Evolutionary conservation across 2,329 filamentous ascomycete species (phyloP).

Genomic region (Fusarium armeniacum): DNA sequence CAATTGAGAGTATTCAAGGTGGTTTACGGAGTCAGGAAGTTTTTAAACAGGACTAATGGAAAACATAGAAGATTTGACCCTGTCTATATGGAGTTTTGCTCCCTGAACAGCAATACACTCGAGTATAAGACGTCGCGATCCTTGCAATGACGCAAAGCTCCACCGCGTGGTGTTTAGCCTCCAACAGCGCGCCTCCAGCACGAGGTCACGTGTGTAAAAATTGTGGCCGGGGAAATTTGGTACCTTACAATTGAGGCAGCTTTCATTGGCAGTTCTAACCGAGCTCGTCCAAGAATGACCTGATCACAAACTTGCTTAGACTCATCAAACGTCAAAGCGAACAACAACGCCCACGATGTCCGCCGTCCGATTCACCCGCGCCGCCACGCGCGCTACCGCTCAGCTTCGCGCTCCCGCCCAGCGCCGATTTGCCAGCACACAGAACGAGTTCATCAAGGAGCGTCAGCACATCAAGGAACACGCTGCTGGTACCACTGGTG

Average conservation of each 20-base stretch:
- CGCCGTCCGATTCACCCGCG: constrained; percentile 72
- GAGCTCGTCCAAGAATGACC: constrained; percentile 54
- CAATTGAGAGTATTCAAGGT: neutral
- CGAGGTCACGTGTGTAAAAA: constrained; percentile 50
- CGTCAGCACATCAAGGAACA: constrained; percentile 91
- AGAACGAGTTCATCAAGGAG: constrained; percentile 96
- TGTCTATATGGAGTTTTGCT: neutral
- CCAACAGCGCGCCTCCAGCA: constrained; percentile 41
- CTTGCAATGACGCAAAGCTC: constrained; percentile 34
- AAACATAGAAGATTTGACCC: neutral
- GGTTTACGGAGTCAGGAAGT: too few relatives aligned
- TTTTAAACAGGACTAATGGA: rapidly evolving
- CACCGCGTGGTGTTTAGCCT: constrained; percentile 35
- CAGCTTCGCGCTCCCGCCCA: constrained; percentile 73
- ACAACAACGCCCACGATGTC: constrained; percentile 68
- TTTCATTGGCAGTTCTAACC: constrained; percentile 52
- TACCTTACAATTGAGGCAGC: constrained; percentile 54
- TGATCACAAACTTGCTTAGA: constrained; percentile 52
- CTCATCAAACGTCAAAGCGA: constrained; percentile 46
- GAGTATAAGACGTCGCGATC: constrained; percentile 22
- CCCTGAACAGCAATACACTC: neutral
- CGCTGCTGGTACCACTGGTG: constrained; percentile 86
- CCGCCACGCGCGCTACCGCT: constrained; percentile 72
- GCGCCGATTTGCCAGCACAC: constrained; percentile 80
- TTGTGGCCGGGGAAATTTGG: constrained; percentile 14